Percentiles rank a stretch among this genome's conserved stretches.
Evolutionary conservation across 75 land plant species (phyloP).

Genomic region (Larix kaempferi): DNA sequence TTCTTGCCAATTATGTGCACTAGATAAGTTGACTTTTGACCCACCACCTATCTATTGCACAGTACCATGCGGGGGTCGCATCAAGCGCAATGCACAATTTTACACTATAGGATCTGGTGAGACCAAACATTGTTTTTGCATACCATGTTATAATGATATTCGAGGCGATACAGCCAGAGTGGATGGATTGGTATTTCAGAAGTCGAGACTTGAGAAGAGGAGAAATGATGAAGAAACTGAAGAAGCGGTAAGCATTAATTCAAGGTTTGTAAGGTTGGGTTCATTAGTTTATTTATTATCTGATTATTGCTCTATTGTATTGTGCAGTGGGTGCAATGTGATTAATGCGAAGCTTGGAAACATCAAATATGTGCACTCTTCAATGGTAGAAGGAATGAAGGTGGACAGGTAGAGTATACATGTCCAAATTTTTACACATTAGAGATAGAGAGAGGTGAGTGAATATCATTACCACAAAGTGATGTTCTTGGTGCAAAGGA

Average conservation of each 20-base stretch:
- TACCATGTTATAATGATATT: constrained; percentile 92
- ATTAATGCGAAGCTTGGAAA: constrained; percentile 92
- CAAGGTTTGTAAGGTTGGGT: background rate
- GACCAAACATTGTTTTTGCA: constrained; percentile 83
- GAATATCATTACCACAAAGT: constrained; percentile 75
- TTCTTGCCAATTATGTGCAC: constrained; percentile 95
- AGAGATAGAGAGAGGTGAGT: constrained; percentile 86
- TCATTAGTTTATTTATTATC: background rate
- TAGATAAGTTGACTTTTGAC: constrained; percentile 94
- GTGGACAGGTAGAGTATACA: constrained; percentile 89
- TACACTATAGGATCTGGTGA: constrained; percentile 80
- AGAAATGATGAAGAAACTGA: constrained; percentile 97
- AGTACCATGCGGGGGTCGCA: constrained; percentile 90
- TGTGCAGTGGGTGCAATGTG: constrained; percentile 98
- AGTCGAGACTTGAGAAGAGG: constrained; percentile 76
- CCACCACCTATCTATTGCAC: constrained; percentile 97
- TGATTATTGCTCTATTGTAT: background rate
- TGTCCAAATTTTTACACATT: constrained; percentile 80
- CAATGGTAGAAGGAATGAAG: constrained; percentile 90
- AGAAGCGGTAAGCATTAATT: constrained; percentile 69
- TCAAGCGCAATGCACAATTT: constrained; percentile 87
- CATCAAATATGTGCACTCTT: constrained; percentile 97
- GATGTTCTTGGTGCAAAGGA: constrained; percentile 95
- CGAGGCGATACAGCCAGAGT: constrained; percentile 73
- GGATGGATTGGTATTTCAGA: constrained; percentile 61